A percentile compares a stretch with the other conserved stretches of the same genome.
Conservation (phyloP, 2,329 filamentous ascomycete species). For the Thelonectria blattea region DNA sequence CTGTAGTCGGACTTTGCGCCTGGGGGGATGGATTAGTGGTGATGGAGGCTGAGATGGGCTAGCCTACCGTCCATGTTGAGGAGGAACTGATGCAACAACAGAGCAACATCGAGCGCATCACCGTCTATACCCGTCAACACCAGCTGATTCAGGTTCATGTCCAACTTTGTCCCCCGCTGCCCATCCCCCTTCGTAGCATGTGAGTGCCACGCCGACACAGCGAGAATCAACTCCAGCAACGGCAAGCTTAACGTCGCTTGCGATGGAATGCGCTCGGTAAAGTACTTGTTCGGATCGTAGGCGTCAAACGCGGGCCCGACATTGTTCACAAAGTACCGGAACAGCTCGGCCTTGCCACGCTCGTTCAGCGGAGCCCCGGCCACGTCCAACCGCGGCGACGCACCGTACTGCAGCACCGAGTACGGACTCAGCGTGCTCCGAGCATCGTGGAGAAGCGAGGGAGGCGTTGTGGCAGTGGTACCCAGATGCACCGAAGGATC, state of each 20-base stretch:
- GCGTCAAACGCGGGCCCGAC: slow-evolving; percentile 27
- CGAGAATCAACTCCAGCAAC: slow-evolving; percentile 20
- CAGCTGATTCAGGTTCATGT: slow-evolving; percentile 13
- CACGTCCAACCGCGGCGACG: slow-evolving; percentile 1
- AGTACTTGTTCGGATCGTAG: slow-evolving; percentile 24
- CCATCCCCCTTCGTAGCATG: slow-evolving; percentile 7
- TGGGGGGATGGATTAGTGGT: not conserved
- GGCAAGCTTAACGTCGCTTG: slow-evolving; percentile 18
- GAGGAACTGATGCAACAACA: slow-evolving; percentile 17
- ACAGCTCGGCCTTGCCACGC: slow-evolving; percentile 17
- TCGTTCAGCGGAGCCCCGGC: slow-evolving; percentile 17
- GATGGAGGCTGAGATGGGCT: not conserved
- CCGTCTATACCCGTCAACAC: slow-evolving; percentile 16
- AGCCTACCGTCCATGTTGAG: slow-evolving; percentile 20
- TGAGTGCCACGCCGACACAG: slow-evolving; percentile 19
- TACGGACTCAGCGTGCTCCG: slow-evolving; percentile 12
- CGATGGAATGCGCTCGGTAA: slow-evolving; percentile 19
- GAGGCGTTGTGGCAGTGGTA: slow-evolving; percentile 2
- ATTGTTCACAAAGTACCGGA: slow-evolving; percentile 24
- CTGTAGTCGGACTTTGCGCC: slow-evolving; percentile 4
- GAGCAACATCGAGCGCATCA: slow-evolving; percentile 15
- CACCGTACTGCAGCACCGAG: slow-evolving; percentile 1
- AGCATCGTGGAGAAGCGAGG: not conserved
- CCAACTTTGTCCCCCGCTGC: slow-evolving; percentile 5
- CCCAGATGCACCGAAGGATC: not conserved